A percentile compares a stretch with the other conserved stretches of the same genome.
phyloP scores from a whole-genome alignment of 78 protist species.

The Capsaspora owczarzaki region DNA sequence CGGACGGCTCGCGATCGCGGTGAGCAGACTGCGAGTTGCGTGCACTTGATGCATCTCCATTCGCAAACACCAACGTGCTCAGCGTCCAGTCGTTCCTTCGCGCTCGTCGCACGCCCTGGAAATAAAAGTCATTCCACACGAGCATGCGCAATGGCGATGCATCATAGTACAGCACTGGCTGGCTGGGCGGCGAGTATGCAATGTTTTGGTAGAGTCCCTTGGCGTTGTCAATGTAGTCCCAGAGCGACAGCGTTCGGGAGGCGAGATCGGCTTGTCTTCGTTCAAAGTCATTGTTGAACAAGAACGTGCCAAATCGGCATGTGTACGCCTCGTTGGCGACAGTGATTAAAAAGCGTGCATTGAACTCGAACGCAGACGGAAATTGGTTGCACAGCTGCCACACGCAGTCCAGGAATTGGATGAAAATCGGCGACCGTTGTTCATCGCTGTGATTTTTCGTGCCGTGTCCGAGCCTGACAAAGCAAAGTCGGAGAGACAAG shows the following conservation, averaged over 20 bases:
- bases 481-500: too few relatives aligned
- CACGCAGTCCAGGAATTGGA: slow-evolving; percentile 85
- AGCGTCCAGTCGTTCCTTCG: too few relatives aligned
- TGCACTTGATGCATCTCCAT: too few relatives aligned
- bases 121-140: neutral
- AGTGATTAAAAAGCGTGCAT: slow-evolving; percentile 27
- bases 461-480: slow-evolving; percentile 16
- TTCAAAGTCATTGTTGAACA: slow-evolving; percentile 57
- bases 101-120: too few relatives aligned
- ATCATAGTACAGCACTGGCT: neutral
- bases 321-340: slow-evolving; percentile 22
- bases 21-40: too few relatives aligned
- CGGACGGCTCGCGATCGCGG: too few relatives aligned
- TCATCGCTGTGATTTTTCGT: neutral
- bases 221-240: slow-evolving; percentile 5
- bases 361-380: slow-evolving; percentile 76
- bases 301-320: slow-evolving; percentile 75
- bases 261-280: slow-evolving; percentile 4
- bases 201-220: neutral
- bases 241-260: slow-evolving; percentile 3
- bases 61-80: too few relatives aligned
- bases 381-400: slow-evolving; percentile 55
- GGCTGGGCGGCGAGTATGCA: neutral
- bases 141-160: neutral
- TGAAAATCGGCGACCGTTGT: slow-evolving; percentile 80